Conservation (phyloP, 305 asterid genomes). For the Stenogyne calaminthoides region DNA sequence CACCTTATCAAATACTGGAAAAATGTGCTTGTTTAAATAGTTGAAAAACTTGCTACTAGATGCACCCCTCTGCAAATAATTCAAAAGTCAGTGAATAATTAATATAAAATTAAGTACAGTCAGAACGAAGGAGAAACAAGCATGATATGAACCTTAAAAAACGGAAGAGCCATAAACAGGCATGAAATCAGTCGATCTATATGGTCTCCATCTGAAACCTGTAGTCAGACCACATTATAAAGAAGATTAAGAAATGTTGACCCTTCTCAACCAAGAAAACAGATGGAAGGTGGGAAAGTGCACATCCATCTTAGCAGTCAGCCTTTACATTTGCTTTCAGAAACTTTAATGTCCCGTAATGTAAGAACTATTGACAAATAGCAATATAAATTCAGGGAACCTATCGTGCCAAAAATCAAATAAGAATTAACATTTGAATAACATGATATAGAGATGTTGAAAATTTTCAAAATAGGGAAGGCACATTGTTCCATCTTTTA, state of each 20-base stretch:
- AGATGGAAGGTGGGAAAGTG: slow-evolving; percentile 16
- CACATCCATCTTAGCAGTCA: slow-evolving; percentile 2
- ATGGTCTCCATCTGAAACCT: slow-evolving; percentile 91
- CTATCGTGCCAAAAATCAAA: slow-evolving; percentile 19
- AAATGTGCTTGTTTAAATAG: slow-evolving; percentile 83
- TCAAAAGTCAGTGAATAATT: slow-evolving; percentile 28
- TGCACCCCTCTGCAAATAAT: slow-evolving; percentile 85
- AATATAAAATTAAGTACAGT: slow-evolving; percentile 18
- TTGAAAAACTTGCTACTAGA: slow-evolving; percentile 86
- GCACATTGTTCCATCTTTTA: slow-evolving; percentile 17
- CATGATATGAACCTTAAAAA: slow-evolving; percentile 66
- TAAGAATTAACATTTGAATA: not conserved
- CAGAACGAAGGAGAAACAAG: slow-evolving; percentile 29
- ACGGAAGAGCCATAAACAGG: slow-evolving; percentile 87
- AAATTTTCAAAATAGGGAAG: slow-evolving; percentile 3
- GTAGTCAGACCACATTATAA: slow-evolving; percentile 35
- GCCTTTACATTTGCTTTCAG: slow-evolving; percentile 1
- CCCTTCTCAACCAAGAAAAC: slow-evolving; percentile 16
- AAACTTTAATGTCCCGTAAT: slow-evolving; percentile 8
- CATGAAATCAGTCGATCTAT: slow-evolving; percentile 84
- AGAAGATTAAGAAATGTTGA: slow-evolving; percentile 16
- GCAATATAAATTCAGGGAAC: not conserved
- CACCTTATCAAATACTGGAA: slow-evolving; percentile 89
- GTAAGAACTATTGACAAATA: slow-evolving; percentile 1
- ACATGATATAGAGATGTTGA: slow-evolving; percentile 9